Conservation (phyloP, 202 grass and related monocot genomes). For the Setaria italica region DNA sequence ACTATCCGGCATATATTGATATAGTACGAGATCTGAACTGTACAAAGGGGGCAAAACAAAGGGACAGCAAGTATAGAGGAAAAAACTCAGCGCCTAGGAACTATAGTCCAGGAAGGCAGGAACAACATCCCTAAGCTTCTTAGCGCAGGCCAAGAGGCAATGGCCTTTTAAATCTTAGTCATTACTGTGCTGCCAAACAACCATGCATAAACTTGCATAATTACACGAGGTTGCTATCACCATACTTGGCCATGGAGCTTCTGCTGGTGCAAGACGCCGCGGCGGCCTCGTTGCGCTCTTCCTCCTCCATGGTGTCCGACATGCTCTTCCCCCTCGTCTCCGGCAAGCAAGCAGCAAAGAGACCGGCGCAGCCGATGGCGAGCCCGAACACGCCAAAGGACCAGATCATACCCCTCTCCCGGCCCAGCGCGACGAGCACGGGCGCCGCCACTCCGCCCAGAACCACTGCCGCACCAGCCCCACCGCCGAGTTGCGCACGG, state of each 20-base stretch:
- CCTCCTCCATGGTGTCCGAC: slow-evolving; percentile 79
- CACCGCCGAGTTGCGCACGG: slow-evolving; percentile 72
- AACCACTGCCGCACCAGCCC: slow-evolving; percentile 67
- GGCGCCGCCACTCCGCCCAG: slow-evolving; percentile 76
- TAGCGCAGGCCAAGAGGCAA: no score
- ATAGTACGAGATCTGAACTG: no score
- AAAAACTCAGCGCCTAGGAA: no score
- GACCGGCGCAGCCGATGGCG: slow-evolving; percentile 54
- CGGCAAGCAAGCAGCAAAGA: slow-evolving; percentile 63
- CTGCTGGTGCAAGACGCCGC: background rate
- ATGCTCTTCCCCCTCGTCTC: slow-evolving; percentile 78
- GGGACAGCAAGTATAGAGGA: no score
- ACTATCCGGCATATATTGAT: no score
- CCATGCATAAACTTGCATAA: no score
- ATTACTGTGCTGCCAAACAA: no score
- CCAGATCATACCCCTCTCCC: slow-evolving; percentile 53
- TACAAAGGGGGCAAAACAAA: no score
- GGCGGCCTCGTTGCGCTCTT: slow-evolving; percentile 35
- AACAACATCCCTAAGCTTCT: no score
- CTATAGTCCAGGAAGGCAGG: no score
- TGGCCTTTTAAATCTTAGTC: no score
- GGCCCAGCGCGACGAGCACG: slow-evolving; percentile 64
- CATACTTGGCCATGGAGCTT: background rate
- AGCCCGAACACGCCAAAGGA: slow-evolving; percentile 76
- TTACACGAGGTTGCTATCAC: background rate